Evolutionary conservation across 2,329 filamentous ascomycete genomes (phyloP), one percentile per base, ranked within the genome.

Genomic region (Talaromyces sp.): DNA sequence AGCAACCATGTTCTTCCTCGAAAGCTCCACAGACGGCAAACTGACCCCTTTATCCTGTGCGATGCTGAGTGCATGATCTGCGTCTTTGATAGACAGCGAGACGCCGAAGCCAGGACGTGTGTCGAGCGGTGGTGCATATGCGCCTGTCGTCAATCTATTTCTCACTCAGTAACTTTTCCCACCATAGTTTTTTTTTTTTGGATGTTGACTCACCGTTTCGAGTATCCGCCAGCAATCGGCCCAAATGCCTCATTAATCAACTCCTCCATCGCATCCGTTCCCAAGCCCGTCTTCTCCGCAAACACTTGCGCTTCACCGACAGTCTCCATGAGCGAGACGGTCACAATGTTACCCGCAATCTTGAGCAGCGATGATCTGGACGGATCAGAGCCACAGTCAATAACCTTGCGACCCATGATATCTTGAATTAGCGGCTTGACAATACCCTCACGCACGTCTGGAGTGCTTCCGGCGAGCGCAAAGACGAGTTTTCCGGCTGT

Each of bases 231-330:
- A 3, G 75, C 69, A 21, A 78, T 73, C 29, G 75, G 70, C 4
- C 76, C 77, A 62, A 79, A 78, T n/a, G 74, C 75, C 52, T 77
- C 74, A 0, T 68, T 70, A 55, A 80, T 77, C 61, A 79, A 68
- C 29, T 75, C 73, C 61, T 79, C 76, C 69, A 79, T 74, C 3
- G 71, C 69, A 2, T 67, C 69, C 1, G 73, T 73, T 10, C 76
- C 77, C n/a, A 80, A 69, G 3, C 76, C 77, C 3, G 75, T 77
- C 65, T 76, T 74, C 61, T 79, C 77, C 17, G 77, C 77, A 58
- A 80, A 79, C 32, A 80, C 77, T 61, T 79, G 77, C 1, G 75
- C 73, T 64, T 80, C 77, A 3, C 74, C 72, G 50, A 80, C 74
- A 14, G 75, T 73, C 67, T 80, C 77, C 70, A 80, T 77, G 69